Conservation (phyloP, 768 basidiomycete species). For the Paxillus involutus region DNA sequence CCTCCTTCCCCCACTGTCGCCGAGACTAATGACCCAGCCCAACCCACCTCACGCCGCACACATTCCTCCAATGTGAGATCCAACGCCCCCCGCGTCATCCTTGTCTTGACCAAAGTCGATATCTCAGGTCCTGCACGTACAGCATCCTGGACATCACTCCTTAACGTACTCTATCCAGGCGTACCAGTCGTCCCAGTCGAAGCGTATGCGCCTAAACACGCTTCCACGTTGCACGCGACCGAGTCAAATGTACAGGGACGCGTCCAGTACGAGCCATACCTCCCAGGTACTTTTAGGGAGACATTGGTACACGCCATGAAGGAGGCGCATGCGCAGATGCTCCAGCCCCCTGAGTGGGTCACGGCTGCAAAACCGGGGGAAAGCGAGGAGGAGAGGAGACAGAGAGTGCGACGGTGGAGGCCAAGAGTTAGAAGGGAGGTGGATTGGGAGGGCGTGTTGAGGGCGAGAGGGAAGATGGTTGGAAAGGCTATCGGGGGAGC, state of each 20-base stretch:
- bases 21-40: slow-evolving; percentile 13
- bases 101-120: slow-evolving; percentile 88
- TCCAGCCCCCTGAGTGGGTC: slow-evolving; percentile 65
- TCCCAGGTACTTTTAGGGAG: slow-evolving; percentile 64
- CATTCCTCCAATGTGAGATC: slow-evolving; percentile 33
- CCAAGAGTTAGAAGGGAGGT: slow-evolving; percentile 63
- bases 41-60: slow-evolving; percentile 20
- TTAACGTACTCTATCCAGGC: slow-evolving; percentile 52
- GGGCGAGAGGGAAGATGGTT: slow-evolving; percentile 42
- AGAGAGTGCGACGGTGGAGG: slow-evolving; percentile 59
- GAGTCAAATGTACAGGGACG: slow-evolving; percentile 43
- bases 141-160: slow-evolving; percentile 63
- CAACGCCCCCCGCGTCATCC: slow-evolving; percentile 41
- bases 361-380: slow-evolving; percentile 33
- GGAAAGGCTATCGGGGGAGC: slow-evolving; percentile 46
- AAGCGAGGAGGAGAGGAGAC: slow-evolving; percentile 44
- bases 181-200: slow-evolving; percentile 72
- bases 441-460: slow-evolving; percentile 70
- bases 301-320: slow-evolving; percentile 65
- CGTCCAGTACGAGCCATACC: slow-evolving; percentile 56
- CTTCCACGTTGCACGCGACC: background rate
- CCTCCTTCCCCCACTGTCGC: background rate
- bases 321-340: slow-evolving; percentile 63
- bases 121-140: slow-evolving; percentile 69
- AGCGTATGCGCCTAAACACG: slow-evolving; percentile 61